Base-by-base conservation (phyloP, 2,329 filamentous ascomycete genomes). In the Verticillium albo-atrum region DNA sequence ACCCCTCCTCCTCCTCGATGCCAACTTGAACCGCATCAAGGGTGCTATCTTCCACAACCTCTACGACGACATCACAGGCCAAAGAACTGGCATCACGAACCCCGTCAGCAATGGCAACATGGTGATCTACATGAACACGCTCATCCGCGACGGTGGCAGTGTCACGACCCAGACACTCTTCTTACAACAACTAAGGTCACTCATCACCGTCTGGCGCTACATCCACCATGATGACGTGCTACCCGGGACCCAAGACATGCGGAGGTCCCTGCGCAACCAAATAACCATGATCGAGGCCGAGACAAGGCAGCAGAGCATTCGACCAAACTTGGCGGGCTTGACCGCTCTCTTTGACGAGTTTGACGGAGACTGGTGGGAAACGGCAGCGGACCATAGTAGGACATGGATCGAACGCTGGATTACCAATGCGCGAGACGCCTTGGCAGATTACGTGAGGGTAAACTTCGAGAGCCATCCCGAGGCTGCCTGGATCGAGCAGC, bases 11-110 rank as follows among this genome's bases (percentile, higher is more conserved):
- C 47, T 51, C 2, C 10, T 51, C 47, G n/a, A 23, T 25, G 20
- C 53, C 35, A 60, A 60, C 56, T 50, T 57, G 17, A 62, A 61
- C 51, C 55, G 60, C 28, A 56, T 42, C 20, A 60, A 61, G 54
- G 60, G 62, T 28, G 3, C 3, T 10, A 23, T 51, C n/a, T 51
- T 51, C 47, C n/a, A 51, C 12, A 10, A 20, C 3, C 4, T 3
- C 10, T 23, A 20, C 47, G n/a, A 51, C 47, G 20, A 12, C 6
- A 32, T 20, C 4, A 51, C 9, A 3, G 47, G 47, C 47, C 15
- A 23, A n/a, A n/a, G 20, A 51, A 51, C 47, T 9, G 10, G 47
- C 3, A 14, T 3, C 15, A 23, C n/a, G n/a, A 23, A 51, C 20
- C 15, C 20, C 17, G 47, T 23, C n/a, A 4, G n/a, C n/a, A 9